These are phyloP conservation scores for Myriangium duriaei DNA, from an alignment of 2,329 filamentous ascomycete genomes.

Conservation along the genomic window DNA sequence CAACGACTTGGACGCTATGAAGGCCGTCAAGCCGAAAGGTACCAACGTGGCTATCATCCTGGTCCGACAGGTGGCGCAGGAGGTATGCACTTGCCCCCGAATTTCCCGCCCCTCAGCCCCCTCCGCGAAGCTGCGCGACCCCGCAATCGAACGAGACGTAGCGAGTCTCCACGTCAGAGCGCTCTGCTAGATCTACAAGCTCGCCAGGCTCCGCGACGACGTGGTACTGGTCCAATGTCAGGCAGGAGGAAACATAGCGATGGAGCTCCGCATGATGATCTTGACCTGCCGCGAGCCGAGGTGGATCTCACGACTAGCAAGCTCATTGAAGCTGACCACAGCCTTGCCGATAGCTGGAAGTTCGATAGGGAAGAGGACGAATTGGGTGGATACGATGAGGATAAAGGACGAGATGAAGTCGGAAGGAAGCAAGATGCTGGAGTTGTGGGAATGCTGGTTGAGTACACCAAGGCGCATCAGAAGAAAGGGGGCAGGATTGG, in stretches of 20 bases:
- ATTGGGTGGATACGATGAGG: slow-evolving; percentile 1
- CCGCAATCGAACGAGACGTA: not conserved
- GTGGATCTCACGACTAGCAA: slow-evolving; percentile 12
- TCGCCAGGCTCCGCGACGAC: not conserved
- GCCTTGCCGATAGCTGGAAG: slow-evolving; percentile 12
- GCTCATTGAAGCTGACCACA: slow-evolving; percentile 12
- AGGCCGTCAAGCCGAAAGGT: slow-evolving; percentile 9
- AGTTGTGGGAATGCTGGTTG: slow-evolving; percentile 12
- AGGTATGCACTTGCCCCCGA: slow-evolving; percentile 12
- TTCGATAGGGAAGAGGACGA: slow-evolving; percentile 7
- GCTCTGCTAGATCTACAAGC: slow-evolving; percentile 10
- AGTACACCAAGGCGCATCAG: slow-evolving; percentile 13
- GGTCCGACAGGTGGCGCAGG: not conserved
- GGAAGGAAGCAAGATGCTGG: slow-evolving; percentile 4
- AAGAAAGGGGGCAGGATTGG: slow-evolving; percentile 11
- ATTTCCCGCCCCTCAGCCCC: slow-evolving; percentile 11
- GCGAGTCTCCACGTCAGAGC: slow-evolving; percentile 8
- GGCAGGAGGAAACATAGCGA: not conserved
- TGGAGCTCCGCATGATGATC: too few species aligned
- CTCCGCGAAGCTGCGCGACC: slow-evolving; percentile 4
- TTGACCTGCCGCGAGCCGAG: slow-evolving; percentile 5
- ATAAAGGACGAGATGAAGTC: slow-evolving; percentile 1
- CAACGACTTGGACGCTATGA: slow-evolving; percentile 34
- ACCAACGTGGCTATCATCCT: slow-evolving; percentile 1
- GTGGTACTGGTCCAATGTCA: not conserved